Conservation (phyloP, 129 eudicot species). For the Saposhnikovia divaricata region DNA sequence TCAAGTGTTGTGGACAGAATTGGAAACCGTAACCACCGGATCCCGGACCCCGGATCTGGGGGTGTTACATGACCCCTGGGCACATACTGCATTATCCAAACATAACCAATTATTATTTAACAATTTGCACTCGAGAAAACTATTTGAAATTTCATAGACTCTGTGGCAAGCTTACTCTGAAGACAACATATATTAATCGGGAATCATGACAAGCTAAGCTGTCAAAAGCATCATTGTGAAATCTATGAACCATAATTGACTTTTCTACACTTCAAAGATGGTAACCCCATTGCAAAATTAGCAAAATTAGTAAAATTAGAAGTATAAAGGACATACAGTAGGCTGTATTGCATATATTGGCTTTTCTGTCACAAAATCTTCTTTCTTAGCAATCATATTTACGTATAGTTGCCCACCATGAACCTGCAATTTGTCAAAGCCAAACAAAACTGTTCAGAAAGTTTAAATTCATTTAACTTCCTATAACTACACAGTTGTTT, state of each 20-base stretch:
- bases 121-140: background rate
- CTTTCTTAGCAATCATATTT: constrained; percentile 13
- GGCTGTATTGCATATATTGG: background rate
- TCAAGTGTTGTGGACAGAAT: no score
- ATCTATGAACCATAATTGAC: background rate
- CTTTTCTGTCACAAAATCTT: constrained; percentile 12
- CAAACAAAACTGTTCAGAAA: background rate
- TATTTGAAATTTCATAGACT: background rate
- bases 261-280: background rate
- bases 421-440: constrained; percentile 9
- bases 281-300: background rate
- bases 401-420: constrained; percentile 3
- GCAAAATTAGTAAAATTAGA: background rate
- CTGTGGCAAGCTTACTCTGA: background rate
- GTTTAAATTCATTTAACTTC: background rate
- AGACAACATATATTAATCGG: background rate
- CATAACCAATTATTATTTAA: background rate
- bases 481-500: background rate
- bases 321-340: background rate
- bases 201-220: background rate
- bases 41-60: no score
- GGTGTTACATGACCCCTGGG: constrained; percentile 19
- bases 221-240: background rate
- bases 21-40: no score
- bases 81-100: constrained; percentile 10